Evolutionary conservation across 208 protist species (phyloP).

Genomic region (Leishmania aethiopica): DNA sequence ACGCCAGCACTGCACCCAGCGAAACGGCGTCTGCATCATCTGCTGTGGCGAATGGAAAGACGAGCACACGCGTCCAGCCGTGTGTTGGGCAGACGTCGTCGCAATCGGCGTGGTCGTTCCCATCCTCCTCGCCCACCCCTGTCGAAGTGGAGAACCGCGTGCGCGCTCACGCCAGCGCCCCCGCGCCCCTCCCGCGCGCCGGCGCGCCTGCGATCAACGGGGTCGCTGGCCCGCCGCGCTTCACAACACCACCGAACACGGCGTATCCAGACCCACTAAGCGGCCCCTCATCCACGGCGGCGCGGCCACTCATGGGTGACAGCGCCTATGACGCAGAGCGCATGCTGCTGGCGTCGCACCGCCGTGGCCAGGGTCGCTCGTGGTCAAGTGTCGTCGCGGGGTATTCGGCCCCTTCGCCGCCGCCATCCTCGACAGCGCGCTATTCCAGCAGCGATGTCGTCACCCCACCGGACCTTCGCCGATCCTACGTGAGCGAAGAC

Average conservation of each 20-base stretch:
- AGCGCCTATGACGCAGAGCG: neutral
- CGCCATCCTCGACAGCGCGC: neutral
- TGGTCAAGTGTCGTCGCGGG: neutral
- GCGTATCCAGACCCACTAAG: neutral
- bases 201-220: neutral
- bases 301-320: no score
- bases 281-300: neutral
- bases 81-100: neutral
- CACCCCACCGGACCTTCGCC: neutral
- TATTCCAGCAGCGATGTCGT: neutral
- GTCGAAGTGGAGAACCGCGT: neutral
- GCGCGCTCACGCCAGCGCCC: neutral
- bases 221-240: neutral
- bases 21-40: neutral
- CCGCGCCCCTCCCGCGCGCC: neutral
- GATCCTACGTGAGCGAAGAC: neutral
- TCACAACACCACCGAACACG: neutral
- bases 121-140: neutral
- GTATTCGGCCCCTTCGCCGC: neutral
- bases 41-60: neutral
- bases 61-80: neutral
- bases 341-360: slow-evolving; percentile 5
- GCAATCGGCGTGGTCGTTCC: neutral
- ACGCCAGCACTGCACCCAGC: neutral
- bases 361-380: slow-evolving; percentile 1